Conservation (phyloP, 805 yeast species). For the Peterozyma toletana region DNA sequence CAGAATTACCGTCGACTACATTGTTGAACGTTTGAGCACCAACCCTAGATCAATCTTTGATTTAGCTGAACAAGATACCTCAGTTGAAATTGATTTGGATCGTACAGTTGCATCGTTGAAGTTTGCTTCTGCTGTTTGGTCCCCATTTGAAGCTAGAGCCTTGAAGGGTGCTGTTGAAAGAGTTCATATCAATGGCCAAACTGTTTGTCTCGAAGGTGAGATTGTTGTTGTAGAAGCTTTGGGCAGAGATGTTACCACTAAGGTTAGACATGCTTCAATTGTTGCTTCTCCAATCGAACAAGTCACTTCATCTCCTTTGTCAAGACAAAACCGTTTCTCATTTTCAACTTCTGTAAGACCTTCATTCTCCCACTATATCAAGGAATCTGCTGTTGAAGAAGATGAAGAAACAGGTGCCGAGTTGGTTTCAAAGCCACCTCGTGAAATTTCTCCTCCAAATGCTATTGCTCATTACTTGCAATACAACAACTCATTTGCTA, state of each 20-base stretch:
- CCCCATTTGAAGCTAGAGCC: conserved; percentile 45
- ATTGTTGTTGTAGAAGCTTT: conserved; percentile 50
- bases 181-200: conserved; percentile 70
- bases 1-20: conserved; percentile 64
- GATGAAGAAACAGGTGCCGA: conserved; percentile 53
- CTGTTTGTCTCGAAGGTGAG: conserved; percentile 80
- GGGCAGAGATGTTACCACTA: conserved; percentile 51
- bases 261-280: conserved; percentile 34
- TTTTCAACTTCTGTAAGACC: conserved; percentile 35
- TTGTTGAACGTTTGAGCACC: conserved; percentile 66
- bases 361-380: conserved; percentile 22
- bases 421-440: conserved; percentile 68
- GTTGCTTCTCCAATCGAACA: conserved; percentile 18
- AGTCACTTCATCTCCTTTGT: conserved; percentile 22
- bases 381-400: conserved; percentile 25
- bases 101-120: conserved; percentile 42
- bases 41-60: conserved; percentile 80
- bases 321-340: conserved; percentile 39
- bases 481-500: conserved; percentile 80
- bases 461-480: conserved; percentile 75
- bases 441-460: conserved; percentile 68
- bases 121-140: conserved; percentile 35
- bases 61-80: conserved; percentile 71
- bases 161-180: conserved; percentile 84
- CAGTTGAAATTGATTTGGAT: conserved; percentile 79